A percentile compares a stretch with the other conserved stretches of the same genome.
Evolutionary conservation across 2,329 filamentous ascomycete genomes (phyloP).

Genomic region (Thermoascus crustaceus): DNA sequence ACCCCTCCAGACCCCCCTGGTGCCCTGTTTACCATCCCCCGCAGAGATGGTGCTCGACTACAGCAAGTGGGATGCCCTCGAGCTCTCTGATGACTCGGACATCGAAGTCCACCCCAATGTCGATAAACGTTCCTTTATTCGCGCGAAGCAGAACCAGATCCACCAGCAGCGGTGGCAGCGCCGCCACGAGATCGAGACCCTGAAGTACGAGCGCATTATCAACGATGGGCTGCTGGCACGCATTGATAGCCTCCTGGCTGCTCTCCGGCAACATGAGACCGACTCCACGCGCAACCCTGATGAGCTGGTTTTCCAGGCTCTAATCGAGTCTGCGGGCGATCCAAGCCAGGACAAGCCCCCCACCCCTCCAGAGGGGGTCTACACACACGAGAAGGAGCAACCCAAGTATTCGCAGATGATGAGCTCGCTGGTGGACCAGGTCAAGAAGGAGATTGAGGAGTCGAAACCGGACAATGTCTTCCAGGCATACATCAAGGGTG

Average conservation of each 20-base stretch:
- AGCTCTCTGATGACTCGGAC: slow-evolving; percentile 96
- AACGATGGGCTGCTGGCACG: slow-evolving; percentile 84
- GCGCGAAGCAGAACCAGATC: slow-evolving; percentile 95
- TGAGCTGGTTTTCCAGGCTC: slow-evolving; percentile 77
- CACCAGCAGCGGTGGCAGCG: slow-evolving; percentile 82
- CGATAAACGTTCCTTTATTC: slow-evolving; percentile 96
- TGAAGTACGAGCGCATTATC: slow-evolving; percentile 82
- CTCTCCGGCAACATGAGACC: slow-evolving; percentile 67
- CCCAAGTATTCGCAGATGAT: slow-evolving; percentile 96
- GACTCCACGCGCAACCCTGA: slow-evolving; percentile 58
- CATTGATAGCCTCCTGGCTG: slow-evolving; percentile 68
- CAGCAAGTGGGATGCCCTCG: slow-evolving; percentile 66
- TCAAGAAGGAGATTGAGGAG: slow-evolving; percentile 77
- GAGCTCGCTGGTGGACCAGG: slow-evolving; percentile 87
- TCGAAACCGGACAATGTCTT: slow-evolving; percentile 61
- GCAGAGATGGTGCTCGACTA: slow-evolving; percentile 53
- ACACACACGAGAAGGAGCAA: slow-evolving; percentile 63
- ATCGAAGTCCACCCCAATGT: slow-evolving; percentile 98
- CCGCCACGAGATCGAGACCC: slow-evolving; percentile 77
- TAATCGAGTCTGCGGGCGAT: slow-evolving; percentile 71
- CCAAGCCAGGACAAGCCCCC: slow-evolving; percentile 68
- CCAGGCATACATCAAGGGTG: slow-evolving; percentile 67
- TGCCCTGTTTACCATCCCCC: slow-evolving; percentile 9
- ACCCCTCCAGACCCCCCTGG: slow-evolving; percentile 14
- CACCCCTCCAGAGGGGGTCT: slow-evolving; percentile 67